phyloP scores from a whole-genome alignment of 345 rosid species.

The Eutrema japonicum region DNA sequence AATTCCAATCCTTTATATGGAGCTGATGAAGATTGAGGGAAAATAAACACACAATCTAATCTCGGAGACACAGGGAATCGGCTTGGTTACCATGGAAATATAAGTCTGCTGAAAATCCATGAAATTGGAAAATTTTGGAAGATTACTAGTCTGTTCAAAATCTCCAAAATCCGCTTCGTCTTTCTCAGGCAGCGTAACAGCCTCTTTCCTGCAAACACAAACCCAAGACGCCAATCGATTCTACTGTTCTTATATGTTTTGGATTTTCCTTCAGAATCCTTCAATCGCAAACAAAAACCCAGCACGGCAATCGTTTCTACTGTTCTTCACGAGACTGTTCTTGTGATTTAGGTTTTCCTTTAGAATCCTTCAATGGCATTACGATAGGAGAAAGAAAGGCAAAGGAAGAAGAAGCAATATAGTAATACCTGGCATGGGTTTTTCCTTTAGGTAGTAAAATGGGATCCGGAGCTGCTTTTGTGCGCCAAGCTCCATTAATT shows the following conservation, averaged over 20 bases:
- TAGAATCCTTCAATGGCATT: conserved; percentile 17
- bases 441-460: conserved; percentile 74
- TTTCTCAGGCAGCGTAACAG: conserved; percentile 71
- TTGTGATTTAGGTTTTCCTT: background rate
- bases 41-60: conserved; percentile 10
- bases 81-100: conserved; percentile 66
- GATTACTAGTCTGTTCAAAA: conserved; percentile 54
- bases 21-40: background rate
- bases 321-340: background rate
- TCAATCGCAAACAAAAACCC: conserved; percentile 30
- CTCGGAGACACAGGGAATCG: background rate
- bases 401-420: conserved; percentile 20
- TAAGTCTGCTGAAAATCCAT: conserved; percentile 63
- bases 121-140: conserved; percentile 45
- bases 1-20: background rate
- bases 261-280: background rate
- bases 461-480: conserved; percentile 58
- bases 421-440: conserved; percentile 65
- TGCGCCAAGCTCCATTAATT: conserved; percentile 81
- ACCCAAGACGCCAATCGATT: background rate
- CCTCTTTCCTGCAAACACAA: conserved; percentile 66
- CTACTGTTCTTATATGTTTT: background rate
- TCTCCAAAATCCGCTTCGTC: conserved; percentile 60
- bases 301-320: background rate
- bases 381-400: background rate